A percentile compares a stretch with the other conserved stretches of the same genome.
Conservation (phyloP, 805 yeast species). For the Groenewaldozyma salmanticensis region DNA sequence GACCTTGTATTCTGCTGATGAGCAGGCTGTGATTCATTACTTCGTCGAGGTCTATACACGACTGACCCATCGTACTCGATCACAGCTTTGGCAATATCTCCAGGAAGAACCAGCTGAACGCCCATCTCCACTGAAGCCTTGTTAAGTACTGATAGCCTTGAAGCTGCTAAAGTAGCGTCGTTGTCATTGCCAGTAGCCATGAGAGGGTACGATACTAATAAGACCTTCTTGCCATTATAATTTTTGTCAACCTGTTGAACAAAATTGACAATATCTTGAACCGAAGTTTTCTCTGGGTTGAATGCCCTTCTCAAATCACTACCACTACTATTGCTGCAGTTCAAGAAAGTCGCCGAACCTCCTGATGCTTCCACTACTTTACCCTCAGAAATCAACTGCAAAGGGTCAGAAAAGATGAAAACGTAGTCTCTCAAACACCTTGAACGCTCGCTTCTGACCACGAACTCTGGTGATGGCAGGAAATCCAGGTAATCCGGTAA, state of each 20-base stretch:
- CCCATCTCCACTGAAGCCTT: background rate
- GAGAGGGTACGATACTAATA: background rate
- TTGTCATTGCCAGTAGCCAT: background rate
- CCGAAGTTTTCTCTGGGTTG: no score
- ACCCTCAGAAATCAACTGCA: background rate
- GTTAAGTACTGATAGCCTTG: background rate
- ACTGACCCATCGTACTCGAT: background rate
- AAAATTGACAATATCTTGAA: no score
- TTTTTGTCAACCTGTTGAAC: no score
- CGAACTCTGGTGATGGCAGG: constrained; percentile 19
- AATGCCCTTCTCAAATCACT: no score
- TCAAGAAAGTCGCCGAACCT: background rate
- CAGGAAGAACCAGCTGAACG: background rate
- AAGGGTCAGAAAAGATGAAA: constrained; percentile 18
- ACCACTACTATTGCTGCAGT: no score
- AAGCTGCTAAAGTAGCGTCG: background rate
- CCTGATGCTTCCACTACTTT: background rate
- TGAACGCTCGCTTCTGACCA: constrained; percentile 19
- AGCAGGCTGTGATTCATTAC: background rate
- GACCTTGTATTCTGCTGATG: no score
- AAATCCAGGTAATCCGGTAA: constrained; percentile 22
- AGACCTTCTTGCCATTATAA: no score
- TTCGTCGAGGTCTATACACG: background rate
- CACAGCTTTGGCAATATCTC: background rate
- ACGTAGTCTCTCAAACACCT: constrained; percentile 18